Conservation (phyloP, 2,329 filamentous ascomycete species). For the Venturia carpophila region DNA sequence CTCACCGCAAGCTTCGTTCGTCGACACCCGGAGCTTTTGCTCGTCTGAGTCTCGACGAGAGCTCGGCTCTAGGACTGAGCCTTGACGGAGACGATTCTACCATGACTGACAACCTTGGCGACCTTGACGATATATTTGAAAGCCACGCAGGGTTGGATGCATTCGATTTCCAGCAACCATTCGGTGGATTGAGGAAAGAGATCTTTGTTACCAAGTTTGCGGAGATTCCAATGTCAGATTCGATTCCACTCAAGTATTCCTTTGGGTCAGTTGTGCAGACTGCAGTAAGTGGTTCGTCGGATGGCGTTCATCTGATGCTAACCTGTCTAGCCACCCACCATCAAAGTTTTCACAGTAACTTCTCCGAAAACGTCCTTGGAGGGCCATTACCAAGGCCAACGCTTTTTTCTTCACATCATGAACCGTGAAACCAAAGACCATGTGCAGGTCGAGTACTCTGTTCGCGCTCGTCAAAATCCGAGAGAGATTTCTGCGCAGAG, state of each 20-base stretch:
- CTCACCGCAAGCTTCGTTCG: conserved; percentile 41
- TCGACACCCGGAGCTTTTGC: conserved; percentile 46
- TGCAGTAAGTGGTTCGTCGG: background rate
- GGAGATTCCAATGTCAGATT: conserved; percentile 24
- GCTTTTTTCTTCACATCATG: conserved; percentile 31
- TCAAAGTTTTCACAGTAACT: conserved; percentile 17
- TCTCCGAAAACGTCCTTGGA: conserved; percentile 11
- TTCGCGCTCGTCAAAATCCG: conserved; percentile 19
- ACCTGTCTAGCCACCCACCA: background rate
- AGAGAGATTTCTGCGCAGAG: background rate
- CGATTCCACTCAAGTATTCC: conserved; percentile 16
- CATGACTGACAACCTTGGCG: conserved; percentile 31
- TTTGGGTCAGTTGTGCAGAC: conserved; percentile 12
- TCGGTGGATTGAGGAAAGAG: conserved; percentile 34
- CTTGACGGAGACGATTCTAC: conserved; percentile 31
- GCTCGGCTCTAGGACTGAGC: conserved; percentile 33
- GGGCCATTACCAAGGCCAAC: background rate
- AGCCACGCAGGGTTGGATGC: conserved; percentile 25
- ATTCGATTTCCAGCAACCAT: conserved; percentile 26
- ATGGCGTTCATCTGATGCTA: background rate
- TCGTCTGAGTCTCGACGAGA: conserved; percentile 31
- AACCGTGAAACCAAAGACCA: conserved; percentile 29
- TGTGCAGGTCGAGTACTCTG: conserved; percentile 31
- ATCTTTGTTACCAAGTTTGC: conserved; percentile 31
- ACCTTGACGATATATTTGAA: conserved; percentile 33